Conservation (phyloP, 2,329 filamentous ascomycete genomes). For the Sclerotinia glacialis region DNA sequence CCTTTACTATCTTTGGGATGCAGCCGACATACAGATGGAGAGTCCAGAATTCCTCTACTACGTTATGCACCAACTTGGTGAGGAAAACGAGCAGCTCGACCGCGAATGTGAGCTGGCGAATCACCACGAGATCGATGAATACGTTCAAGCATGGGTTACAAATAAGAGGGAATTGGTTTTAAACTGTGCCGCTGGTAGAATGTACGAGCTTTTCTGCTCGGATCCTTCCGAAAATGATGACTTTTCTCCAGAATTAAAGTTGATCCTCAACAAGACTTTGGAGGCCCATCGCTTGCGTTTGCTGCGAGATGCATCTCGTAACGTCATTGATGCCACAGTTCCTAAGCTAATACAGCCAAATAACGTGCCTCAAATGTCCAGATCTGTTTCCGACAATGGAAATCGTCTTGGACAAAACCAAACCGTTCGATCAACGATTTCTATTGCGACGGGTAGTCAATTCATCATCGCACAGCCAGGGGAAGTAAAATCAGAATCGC, state of each 20-base stretch:
- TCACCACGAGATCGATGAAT: constrained; percentile 24
- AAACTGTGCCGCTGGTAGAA: background rate
- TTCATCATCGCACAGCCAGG: background rate
- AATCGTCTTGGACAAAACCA: background rate
- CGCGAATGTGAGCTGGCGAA: background rate
- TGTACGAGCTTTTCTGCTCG: constrained; percentile 10
- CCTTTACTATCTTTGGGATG: constrained; percentile 40
- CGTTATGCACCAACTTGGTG: constrained; percentile 33
- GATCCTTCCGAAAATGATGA: constrained; percentile 2
- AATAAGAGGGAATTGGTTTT: constrained; percentile 1
- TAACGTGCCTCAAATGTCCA: background rate
- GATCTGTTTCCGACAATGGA: background rate
- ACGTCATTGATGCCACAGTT: background rate
- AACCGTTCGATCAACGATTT: background rate
- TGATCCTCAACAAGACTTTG: background rate
- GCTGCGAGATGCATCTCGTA: background rate
- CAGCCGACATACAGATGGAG: constrained; percentile 36
- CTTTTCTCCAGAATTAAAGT: background rate
- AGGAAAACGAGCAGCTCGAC: constrained; percentile 21
- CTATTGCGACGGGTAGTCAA: background rate
- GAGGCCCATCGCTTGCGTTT: background rate
- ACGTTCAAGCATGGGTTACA: constrained; percentile 28
- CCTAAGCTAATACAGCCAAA: background rate
- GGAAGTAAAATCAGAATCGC: background rate
- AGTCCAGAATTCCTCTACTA: constrained; percentile 35